Evolutionary conservation across 371 early-diverging fungal genomes (phyloP).

Genomic region (Zopfochytrium polystomum): DNA sequence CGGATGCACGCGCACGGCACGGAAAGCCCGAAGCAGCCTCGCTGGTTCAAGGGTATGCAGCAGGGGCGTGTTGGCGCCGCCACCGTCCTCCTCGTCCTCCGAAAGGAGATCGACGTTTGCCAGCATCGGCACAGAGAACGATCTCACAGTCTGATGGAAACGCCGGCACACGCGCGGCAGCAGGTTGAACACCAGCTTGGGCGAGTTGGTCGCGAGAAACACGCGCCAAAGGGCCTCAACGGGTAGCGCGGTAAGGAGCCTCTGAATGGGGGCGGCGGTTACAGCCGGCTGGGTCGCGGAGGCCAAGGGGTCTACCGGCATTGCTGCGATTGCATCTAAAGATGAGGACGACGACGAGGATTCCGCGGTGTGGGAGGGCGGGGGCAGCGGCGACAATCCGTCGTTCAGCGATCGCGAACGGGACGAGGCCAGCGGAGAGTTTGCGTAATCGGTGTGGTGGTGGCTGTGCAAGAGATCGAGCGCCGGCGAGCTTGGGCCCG

Average conservation of each 20-base stretch:
- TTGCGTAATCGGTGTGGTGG: too few relatives aligned
- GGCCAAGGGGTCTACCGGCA: too few relatives aligned
- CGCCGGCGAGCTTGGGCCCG: too few relatives aligned
- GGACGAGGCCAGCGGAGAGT: too few relatives aligned
- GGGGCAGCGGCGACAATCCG: too few relatives aligned
- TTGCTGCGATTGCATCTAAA: too few relatives aligned
- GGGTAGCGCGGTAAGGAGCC: conserved; percentile 13
- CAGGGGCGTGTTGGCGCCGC: conserved; percentile 5
- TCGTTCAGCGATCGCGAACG: too few relatives aligned
- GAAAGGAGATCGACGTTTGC: conserved; percentile 24
- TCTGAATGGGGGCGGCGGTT: background rate
- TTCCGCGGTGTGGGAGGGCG: too few relatives aligned
- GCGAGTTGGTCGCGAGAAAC: conserved; percentile 21
- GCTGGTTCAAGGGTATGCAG: conserved; percentile 20
- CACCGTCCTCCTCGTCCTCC: conserved; percentile 24
- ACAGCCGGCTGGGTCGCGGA: background rate
- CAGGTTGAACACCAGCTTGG: conserved; percentile 16
- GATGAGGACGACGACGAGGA: too few relatives aligned
- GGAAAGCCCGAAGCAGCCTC: conserved; percentile 9
- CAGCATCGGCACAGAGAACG: conserved; percentile 6
- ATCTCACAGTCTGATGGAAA: background rate
- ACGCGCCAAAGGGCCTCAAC: conserved; percentile 27
- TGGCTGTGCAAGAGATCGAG: too few relatives aligned
- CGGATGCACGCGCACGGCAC: conserved; percentile 3
- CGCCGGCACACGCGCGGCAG: conserved; percentile 20